Conservation (phyloP, 345 rosid genomes). For the Brassica juncea region DNA sequence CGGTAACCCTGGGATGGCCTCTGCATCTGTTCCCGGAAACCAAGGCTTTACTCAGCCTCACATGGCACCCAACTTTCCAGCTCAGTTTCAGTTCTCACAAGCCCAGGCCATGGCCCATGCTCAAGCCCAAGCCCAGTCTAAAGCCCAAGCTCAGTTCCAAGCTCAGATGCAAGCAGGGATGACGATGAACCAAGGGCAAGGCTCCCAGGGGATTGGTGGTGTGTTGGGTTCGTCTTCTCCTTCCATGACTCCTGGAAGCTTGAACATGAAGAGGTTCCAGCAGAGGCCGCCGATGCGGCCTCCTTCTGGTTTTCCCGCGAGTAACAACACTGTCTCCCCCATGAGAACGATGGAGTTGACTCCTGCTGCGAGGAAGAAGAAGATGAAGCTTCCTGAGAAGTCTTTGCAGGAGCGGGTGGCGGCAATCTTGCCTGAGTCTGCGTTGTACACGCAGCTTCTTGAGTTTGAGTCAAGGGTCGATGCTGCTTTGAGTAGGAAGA, state of each 20-base stretch:
- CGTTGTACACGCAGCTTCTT: slow-evolving; percentile 93
- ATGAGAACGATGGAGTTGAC: slow-evolving; percentile 78
- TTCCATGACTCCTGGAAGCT: slow-evolving; percentile 65
- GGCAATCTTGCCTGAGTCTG: slow-evolving; percentile 94
- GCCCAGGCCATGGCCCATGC: slow-evolving; percentile 68
- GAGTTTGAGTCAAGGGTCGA: slow-evolving; percentile 94
- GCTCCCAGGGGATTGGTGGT: slow-evolving; percentile 52
- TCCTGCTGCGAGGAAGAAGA: slow-evolving; percentile 81
- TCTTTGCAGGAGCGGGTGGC: slow-evolving; percentile 90
- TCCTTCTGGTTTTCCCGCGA: slow-evolving; percentile 69
- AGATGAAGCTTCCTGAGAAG: slow-evolving; percentile 92
- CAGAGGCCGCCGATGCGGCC: slow-evolving; percentile 84
- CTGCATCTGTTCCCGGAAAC: slow-evolving; percentile 56
- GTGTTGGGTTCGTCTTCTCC: slow-evolving; percentile 73
- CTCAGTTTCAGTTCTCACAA: slow-evolving; percentile 71
- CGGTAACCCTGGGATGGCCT: slow-evolving; percentile 62
- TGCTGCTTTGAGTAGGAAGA: slow-evolving; percentile 87
- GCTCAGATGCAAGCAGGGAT: slow-evolving; percentile 79
- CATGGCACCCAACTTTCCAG: slow-evolving; percentile 56
- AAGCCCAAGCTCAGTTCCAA: slow-evolving; percentile 73
- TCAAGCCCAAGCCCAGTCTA: slow-evolving; percentile 64
- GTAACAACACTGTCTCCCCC: slow-evolving; percentile 57
- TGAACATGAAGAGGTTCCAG: slow-evolving; percentile 59
- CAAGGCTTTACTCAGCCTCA: slow-evolving; percentile 58
- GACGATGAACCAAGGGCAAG: slow-evolving; percentile 58